A percentile compares a stretch with the other conserved stretches of the same genome.
Conservation (phyloP, 129 eudicot genomes). For the Smallanthus sonchifolius region DNA sequence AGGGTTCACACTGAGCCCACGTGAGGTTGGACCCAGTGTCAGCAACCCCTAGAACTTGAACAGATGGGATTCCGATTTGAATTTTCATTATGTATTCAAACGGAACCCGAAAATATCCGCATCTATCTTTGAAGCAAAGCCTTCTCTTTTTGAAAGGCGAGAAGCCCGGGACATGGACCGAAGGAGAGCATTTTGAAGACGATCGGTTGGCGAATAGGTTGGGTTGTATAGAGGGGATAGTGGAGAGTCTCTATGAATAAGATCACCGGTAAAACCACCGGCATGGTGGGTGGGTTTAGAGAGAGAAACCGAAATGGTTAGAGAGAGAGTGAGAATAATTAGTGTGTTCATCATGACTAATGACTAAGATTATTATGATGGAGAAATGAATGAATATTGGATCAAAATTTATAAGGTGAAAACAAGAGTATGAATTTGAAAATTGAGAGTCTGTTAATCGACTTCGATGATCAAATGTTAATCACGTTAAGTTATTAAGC, state of each 20-base stretch:
- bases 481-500: not conserved
- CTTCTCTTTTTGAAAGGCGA: not conserved
- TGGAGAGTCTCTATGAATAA: conserved; percentile 58
- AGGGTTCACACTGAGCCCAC: conserved; percentile 69
- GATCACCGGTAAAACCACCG: conserved; percentile 38
- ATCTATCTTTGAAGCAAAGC: conserved; percentile 5
- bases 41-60: conserved; percentile 34
- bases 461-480: conserved; percentile 22
- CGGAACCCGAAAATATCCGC: conserved; percentile 6
- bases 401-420: conserved; percentile 12
- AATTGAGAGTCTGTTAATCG: not conserved
- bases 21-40: conserved; percentile 75
- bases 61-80: conserved; percentile 61
- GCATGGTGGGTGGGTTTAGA: not conserved
- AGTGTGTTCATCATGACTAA: conserved; percentile 15
- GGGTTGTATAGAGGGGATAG: conserved; percentile 50
- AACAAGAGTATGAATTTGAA: not conserved
- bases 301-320: conserved; percentile 13
- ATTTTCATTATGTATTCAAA: conserved; percentile 60
- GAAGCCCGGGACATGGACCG: conserved; percentile 41
- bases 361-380: conserved; percentile 11
- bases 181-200: conserved; percentile 21
- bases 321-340: not conserved
- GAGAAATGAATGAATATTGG: not conserved
- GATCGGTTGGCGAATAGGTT: conserved; percentile 5